Base-by-base conservation (phyloP, 1,284 basidiomycete genomes). In the Pisolithus thermaeus region DNA sequence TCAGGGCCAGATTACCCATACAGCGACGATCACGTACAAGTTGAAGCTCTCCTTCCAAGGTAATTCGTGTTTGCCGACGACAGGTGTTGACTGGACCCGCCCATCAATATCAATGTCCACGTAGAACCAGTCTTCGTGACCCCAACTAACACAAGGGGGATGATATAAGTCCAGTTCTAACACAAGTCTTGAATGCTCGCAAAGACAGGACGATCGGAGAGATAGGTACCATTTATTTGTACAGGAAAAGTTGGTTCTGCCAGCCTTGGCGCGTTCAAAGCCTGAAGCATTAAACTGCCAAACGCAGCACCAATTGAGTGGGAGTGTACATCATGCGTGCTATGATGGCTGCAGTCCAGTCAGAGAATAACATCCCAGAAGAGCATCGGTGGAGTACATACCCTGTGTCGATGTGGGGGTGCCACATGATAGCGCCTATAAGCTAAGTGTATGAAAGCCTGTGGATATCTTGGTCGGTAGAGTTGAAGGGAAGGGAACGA, bases 71-170 rank as follows among this genome's bases (percentile, higher is more conserved):
- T 42, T 47, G 20, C 37, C 27, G 22, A 30, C 16, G 22, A 27
- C 16, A 8, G 46, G 22, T 9, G 46, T 48, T 43, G 22, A 44
- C 35, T 35, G 7, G 4, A 18, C 25, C 23, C 27, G n/a, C 8
- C 42, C 46, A 35, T 45, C 36, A 14, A 45, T 16, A 36, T 20
- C 41, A 32, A 54, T 30, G n/a, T 44, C 27, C 20, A 54, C 22
- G n/a, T 54, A 54, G 40, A 54, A 54, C 35, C 36, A 36, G 38
- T 48, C 50, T 16, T 52, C 44, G 43, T 52, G 20, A 11, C 27
- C 35, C 32, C 35, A 48, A 27, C 52, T 52, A 12, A 54, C 41
- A n/a, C 37, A 47, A 14, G 52, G 52, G 23, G 47, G 51, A 28
- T 52, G 45, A 30, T 39, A 44, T n/a, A 54, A 20, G 20, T 47